These are phyloP conservation scores for Collariella sp. DNA, from an alignment of 495 filamentous ascomycete species.

Conservation along the genomic window DNA sequence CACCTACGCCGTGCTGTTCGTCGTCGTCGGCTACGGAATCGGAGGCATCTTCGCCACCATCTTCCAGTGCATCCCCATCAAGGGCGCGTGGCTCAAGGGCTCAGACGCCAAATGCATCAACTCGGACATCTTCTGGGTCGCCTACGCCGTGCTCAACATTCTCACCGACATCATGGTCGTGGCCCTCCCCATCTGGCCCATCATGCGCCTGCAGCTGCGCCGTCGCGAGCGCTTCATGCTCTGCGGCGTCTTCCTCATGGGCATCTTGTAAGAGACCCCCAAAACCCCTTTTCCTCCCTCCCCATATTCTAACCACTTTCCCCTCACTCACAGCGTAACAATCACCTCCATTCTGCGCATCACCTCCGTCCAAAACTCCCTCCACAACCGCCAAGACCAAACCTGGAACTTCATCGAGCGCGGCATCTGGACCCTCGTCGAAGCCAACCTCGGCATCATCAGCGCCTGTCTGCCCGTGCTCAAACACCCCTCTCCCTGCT, in stretches of 20 bases:
- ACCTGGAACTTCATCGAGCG: slow-evolving; percentile 1
- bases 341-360: slow-evolving; percentile 7
- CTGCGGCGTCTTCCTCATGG: neutral
- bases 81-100: slow-evolving; percentile 42
- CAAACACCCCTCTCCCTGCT: slow-evolving; percentile 6
- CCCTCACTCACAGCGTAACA: neutral
- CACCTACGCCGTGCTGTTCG: slow-evolving; percentile 16
- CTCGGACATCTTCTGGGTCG: slow-evolving; percentile 36
- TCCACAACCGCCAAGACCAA: neutral
- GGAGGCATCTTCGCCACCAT: slow-evolving; percentile 29
- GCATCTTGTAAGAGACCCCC: slow-evolving; percentile 11
- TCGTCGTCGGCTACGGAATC: slow-evolving; percentile 21
- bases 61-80: slow-evolving; percentile 29
- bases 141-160: slow-evolving; percentile 48
- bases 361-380: neutral
- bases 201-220: neutral
- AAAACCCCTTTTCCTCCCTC: no score
- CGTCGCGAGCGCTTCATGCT: neutral
- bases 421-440: slow-evolving; percentile 9
- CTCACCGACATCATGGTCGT: slow-evolving; percentile 48
- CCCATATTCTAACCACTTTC: no score
- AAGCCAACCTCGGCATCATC: slow-evolving; percentile 11
- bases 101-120: slow-evolving; percentile 46
- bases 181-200: slow-evolving; percentile 33
- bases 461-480: slow-evolving; percentile 12